Evolutionary conservation across 1,284 basidiomycete species (phyloP), one percentile per base, ranked within the genome.

Genomic region (Ganoderma sp.): DNA sequence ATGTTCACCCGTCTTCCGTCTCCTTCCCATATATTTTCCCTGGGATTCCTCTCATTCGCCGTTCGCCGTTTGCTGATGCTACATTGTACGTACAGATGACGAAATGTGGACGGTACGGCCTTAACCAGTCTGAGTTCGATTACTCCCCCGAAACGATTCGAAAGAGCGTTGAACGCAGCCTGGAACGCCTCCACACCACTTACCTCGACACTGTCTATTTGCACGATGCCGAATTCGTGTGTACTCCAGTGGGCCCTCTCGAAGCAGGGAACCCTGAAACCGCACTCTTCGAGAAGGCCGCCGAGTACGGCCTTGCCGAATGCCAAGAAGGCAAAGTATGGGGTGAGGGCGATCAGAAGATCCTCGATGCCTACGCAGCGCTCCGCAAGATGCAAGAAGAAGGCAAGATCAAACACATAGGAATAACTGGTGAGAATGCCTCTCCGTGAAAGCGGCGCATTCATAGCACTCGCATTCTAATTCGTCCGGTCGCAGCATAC

Each of bases 181-280:
- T 97, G 48, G 81, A 83, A 67, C 86, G 96, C 28, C 78, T 99
- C 66, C 86, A 91, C 62, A 97, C 95, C 9, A 81, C 84, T 62
- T 96, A 97, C 76, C 84, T 98, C 28, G 96, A 97, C 75, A 85
- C 87, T 0, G 93, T 97, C 1, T 97, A 96, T 75, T 83, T 98
- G 45, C 97, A 99, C 78, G 97, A 99, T 78, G 87, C 94, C 68
- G 97, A 99, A 82, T 98, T 93, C 75, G 88, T 98, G 14, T 87
- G 87, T 32, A 85, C 89, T 1, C 78, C 82, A 60, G 83, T 90
- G 59, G 78, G 83, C 32, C 85, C 88, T 0, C 81, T 81, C 56
- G 76, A 76, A 42, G 82, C 81, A 22, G 91, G 91, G 2, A 83
- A 88, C 67, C 89, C 90, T 74, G 73, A 79, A 2, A 76, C 80